Evolutionary conservation across 2,329 filamentous ascomycete species (phyloP).

Genomic region (Orbilia javanica): DNA sequence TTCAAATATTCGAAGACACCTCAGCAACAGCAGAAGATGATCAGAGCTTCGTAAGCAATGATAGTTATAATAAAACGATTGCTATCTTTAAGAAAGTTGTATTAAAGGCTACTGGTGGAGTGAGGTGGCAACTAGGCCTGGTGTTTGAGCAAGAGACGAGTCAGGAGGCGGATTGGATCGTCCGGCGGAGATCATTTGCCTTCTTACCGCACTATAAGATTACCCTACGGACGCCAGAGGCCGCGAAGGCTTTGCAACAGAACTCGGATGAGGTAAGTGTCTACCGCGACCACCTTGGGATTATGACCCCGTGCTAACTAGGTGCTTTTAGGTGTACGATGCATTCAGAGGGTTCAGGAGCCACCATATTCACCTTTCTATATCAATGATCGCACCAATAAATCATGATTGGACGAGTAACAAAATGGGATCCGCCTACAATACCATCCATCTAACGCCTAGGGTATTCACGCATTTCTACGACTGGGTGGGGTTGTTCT

Average conservation of each 20-base stretch:
- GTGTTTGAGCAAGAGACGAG: slow-evolving; percentile 89
- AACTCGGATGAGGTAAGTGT: slow-evolving; percentile 39
- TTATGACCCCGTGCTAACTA: neutral
- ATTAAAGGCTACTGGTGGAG: slow-evolving; percentile 97
- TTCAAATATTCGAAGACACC: slow-evolving; percentile 70
- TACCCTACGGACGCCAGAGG: slow-evolving; percentile 81
- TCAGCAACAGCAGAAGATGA: slow-evolving; percentile 69
- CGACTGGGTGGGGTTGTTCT: slow-evolving; percentile 97
- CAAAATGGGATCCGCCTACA: slow-evolving; percentile 88
- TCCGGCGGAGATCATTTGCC: slow-evolving; percentile 78
- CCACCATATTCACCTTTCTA: slow-evolving; percentile 93
- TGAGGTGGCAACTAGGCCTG: slow-evolving; percentile 89
- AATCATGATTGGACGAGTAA: slow-evolving; percentile 87
- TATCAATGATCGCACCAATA: slow-evolving; percentile 87
- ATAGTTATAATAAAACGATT: slow-evolving; percentile 74
- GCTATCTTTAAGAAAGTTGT: slow-evolving; percentile 97
- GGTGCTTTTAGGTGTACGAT: slow-evolving; percentile 75
- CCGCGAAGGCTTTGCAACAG: slow-evolving; percentile 30
- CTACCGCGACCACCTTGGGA: neutral
- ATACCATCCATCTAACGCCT: slow-evolving; percentile 92
- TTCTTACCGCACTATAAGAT: slow-evolving; percentile 95
- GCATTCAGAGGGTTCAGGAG: slow-evolving; percentile 97
- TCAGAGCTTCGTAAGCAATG: slow-evolving; percentile 74
- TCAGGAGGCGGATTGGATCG: slow-evolving; percentile 66
- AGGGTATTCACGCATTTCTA: slow-evolving; percentile 99